These are phyloP conservation scores for Botryobasidium botryosum DNA, from an alignment of 768 basidiomycete species.

Conservation along the genomic window DNA sequence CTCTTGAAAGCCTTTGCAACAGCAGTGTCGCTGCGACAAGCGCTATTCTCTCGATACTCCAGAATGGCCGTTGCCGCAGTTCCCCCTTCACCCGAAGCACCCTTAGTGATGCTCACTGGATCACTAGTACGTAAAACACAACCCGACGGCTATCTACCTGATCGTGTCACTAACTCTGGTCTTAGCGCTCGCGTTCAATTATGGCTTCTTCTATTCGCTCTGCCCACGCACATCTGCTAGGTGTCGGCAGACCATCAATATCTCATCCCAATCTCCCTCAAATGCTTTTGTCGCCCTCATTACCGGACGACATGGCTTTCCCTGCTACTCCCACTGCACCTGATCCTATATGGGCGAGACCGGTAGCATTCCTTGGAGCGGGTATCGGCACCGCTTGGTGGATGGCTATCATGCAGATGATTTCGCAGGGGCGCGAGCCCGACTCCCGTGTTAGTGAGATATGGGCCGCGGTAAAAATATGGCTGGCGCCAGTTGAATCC, in stretches of 20 bases:
- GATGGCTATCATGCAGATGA: not conserved
- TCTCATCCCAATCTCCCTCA: slow-evolving; percentile 43
- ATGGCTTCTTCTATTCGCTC: slow-evolving; percentile 35
- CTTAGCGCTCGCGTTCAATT: slow-evolving; percentile 32
- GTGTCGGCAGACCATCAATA: slow-evolving; percentile 53
- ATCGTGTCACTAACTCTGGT: not conserved
- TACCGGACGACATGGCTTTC: slow-evolving; percentile 3
- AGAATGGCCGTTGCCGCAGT: slow-evolving; percentile 33
- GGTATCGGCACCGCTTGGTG: slow-evolving; percentile 44
- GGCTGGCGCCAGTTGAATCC: too few species aligned
- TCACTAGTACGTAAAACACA: slow-evolving; percentile 29
- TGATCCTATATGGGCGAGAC: slow-evolving; percentile 14
- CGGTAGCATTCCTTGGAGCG: slow-evolving; percentile 42
- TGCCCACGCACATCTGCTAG: slow-evolving; percentile 54
- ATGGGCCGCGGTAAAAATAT: too few species aligned
- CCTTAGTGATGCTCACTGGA: slow-evolving; percentile 66
- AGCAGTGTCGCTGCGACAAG: slow-evolving; percentile 35
- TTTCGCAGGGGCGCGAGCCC: too few species aligned
- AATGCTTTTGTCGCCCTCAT: slow-evolving; percentile 15
- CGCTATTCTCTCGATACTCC: slow-evolving; percentile 57
- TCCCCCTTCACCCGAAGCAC: slow-evolving; percentile 23
- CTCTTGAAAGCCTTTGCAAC: slow-evolving; percentile 15
- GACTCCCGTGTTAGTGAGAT: too few species aligned
- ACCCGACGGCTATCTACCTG: not conserved
- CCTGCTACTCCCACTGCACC: slow-evolving; percentile 4